These are phyloP conservation scores for Lentinula lateritia DNA, from an alignment of 768 basidiomycete species.

Conservation along the genomic window DNA sequence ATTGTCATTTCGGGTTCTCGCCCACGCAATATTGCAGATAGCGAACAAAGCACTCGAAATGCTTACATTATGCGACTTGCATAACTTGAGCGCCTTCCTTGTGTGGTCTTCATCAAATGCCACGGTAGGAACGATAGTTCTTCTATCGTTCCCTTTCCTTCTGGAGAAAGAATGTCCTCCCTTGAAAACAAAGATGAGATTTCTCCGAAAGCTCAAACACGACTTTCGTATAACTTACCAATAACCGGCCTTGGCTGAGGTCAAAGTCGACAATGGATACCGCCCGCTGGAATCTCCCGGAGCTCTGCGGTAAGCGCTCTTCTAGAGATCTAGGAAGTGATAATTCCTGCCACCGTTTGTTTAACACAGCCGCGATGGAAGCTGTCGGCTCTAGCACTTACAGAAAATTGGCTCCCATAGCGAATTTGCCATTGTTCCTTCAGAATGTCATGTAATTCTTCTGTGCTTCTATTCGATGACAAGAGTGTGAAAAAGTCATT, in stretches of 20 bases:
- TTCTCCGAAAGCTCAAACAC: not conserved
- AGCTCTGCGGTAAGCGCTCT: conserved; percentile 33
- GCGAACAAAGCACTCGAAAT: conserved; percentile 75
- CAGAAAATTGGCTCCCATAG: conserved; percentile 15
- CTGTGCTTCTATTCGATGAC: conserved; percentile 14
- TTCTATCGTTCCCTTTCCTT: conserved; percentile 34
- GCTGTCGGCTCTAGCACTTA: conserved; percentile 7
- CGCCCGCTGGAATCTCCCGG: conserved; percentile 34
- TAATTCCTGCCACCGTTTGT: conserved; percentile 14
- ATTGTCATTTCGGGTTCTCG: conserved; percentile 36
- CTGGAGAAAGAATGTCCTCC: conserved; percentile 74
- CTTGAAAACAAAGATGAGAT: conserved; percentile 22
- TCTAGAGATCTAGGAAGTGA: conserved; percentile 45
- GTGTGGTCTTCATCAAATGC: conserved; percentile 53
- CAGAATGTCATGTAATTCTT: conserved; percentile 21
- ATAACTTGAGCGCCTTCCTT: conserved; percentile 57
- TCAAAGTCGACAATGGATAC: conserved; percentile 54
- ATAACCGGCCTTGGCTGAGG: conserved; percentile 45
- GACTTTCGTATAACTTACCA: conserved; percentile 32
- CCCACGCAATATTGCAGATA: conserved; percentile 72
- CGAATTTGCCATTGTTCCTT: conserved; percentile 27
- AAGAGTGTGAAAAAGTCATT: conserved; percentile 75
- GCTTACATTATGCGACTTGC: conserved; percentile 68
- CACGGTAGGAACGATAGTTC: conserved; percentile 67
- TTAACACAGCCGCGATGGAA: not conserved